Evolutionary conservation across 352 stramenopile genomes (phyloP).

Genomic region (Pythium aquatile): DNA sequence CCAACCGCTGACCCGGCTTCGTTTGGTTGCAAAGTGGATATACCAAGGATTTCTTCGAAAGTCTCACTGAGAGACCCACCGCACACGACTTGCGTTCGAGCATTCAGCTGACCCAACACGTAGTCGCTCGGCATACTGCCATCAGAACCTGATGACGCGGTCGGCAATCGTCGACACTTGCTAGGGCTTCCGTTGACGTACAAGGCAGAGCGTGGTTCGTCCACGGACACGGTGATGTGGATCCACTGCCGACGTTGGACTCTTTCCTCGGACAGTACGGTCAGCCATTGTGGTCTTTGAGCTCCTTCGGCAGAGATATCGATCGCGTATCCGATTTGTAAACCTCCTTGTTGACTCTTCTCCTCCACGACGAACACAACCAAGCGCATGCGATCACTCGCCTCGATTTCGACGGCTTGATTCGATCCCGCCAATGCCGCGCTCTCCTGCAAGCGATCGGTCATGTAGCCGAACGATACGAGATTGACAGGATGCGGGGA

Average conservation of each 20-base stretch:
- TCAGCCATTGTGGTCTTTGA: not conserved
- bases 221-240: not conserved
- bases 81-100: slow-evolving; percentile 1
- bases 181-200: slow-evolving; percentile 6
- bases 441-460: slow-evolving; percentile 5
- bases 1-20: not conserved
- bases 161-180: not conserved
- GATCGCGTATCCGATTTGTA: not conserved
- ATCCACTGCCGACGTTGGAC: slow-evolving; percentile 1
- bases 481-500: not conserved
- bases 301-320: not conserved
- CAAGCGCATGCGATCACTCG: not conserved
- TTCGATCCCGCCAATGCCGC: not conserved
- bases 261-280: not conserved
- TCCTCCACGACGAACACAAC: not conserved
- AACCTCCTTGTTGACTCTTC: not conserved
- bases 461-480: not conserved
- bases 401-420: not conserved
- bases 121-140: not conserved
- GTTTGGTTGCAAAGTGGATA: not conserved
- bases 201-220: not conserved
- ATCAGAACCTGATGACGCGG: not conserved
- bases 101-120: not conserved
- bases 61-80: not conserved
- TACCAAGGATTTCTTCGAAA: not conserved